Percentiles rank a stretch among this genome's conserved stretches.
These are phyloP conservation scores for Beauveria scarabaeidicola DNA, from an alignment of 2,329 filamentous ascomycete species.

Conservation along the genomic window DNA sequence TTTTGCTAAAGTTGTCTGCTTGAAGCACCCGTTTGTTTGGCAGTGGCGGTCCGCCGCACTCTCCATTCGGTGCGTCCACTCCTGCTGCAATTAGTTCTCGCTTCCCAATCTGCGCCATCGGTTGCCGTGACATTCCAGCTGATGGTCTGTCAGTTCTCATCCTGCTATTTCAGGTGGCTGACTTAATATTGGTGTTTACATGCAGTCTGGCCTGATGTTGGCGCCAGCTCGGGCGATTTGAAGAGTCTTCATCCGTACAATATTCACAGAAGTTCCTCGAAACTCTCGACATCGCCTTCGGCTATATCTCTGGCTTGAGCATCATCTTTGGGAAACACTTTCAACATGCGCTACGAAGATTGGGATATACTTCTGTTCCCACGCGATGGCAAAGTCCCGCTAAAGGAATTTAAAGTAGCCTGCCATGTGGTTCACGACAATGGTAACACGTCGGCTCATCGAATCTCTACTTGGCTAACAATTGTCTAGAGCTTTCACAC, in stretches of 20 bases:
- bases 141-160: background rate
- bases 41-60: background rate
- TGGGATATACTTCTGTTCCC: constrained; percentile 84
- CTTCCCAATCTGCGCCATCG: background rate
- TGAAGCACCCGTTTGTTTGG: background rate
- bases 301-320: background rate
- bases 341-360: constrained; percentile 70
- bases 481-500: constrained; percentile 42
- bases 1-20: background rate
- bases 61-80: constrained; percentile 1
- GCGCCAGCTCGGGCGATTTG: background rate
- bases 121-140: background rate
- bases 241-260: background rate
- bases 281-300: background rate
- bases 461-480: background rate
- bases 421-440: constrained; percentile 59
- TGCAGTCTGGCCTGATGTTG: background rate
- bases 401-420: constrained; percentile 74
- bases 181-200: background rate
- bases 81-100: background rate
- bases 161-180: background rate
- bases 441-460: constrained; percentile 21
- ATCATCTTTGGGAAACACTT: background rate
- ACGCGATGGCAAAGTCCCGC: constrained; percentile 53
- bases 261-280: background rate